These are phyloP conservation scores for Ascochyta koolunga DNA, from an alignment of 2,329 filamentous ascomycete genomes.

Conservation along the genomic window DNA sequence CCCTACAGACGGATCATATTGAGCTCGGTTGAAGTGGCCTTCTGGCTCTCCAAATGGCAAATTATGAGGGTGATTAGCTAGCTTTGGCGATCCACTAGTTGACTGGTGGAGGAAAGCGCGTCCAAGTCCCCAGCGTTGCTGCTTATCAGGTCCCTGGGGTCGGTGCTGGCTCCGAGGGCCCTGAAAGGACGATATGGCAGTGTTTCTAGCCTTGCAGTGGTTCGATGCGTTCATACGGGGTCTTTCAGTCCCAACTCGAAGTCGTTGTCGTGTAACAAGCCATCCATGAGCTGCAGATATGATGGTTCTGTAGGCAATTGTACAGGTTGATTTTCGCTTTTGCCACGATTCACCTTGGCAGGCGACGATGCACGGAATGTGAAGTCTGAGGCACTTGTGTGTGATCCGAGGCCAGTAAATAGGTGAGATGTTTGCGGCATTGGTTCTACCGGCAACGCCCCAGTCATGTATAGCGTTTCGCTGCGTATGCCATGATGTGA, in stretches of 20 bases:
- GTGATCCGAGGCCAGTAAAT: slow-evolving; percentile 5
- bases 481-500: slow-evolving; percentile 4
- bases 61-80: neutral
- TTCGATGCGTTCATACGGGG: slow-evolving; percentile 19
- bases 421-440: slow-evolving; percentile 7
- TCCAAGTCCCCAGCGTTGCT: slow-evolving; percentile 21
- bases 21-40: slow-evolving; percentile 8
- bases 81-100: slow-evolving; percentile 9
- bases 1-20: slow-evolving; percentile 2
- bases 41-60: slow-evolving; percentile 3
- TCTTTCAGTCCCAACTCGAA: slow-evolving; percentile 37
- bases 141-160: neutral
- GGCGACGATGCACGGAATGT: slow-evolving; percentile 29
- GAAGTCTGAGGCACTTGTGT: slow-evolving; percentile 19
- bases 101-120: slow-evolving; percentile 29
- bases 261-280: slow-evolving; percentile 26
- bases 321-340: slow-evolving; percentile 1
- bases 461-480: slow-evolving; percentile 31
- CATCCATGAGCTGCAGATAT: slow-evolving; percentile 42
- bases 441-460: slow-evolving; percentile 28
- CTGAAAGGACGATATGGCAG: slow-evolving; percentile 4
- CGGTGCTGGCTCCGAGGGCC: neutral
- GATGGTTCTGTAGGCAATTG: slow-evolving; percentile 32
- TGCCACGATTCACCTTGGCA: slow-evolving; percentile 10
- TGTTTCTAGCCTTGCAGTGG: neutral